Evolutionary conservation across 495 filamentous ascomycete species (phyloP), one percentile per base, ranked within the genome.

Genomic region (Talaromyces nanjingensis): DNA sequence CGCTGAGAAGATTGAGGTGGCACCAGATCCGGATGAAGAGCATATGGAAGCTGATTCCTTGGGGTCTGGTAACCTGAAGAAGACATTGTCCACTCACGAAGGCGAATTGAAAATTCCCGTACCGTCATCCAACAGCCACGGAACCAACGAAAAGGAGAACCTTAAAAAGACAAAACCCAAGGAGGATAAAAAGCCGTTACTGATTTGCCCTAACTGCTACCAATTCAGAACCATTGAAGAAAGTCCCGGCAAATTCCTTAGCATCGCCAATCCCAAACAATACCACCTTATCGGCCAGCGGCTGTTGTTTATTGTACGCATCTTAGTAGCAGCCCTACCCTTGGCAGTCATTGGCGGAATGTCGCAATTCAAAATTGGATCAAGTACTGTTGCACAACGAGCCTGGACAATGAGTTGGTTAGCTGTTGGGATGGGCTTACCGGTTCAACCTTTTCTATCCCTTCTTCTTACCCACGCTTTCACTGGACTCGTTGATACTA

Each of bases 341-440:
- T 64, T 79, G 45, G 67, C 65, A 20, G 60, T 76, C 34, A 68
- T 74, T n/a, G 76, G 72, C 4, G 68, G 53, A 8, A 37, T 78
- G 29, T 71, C 72, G 5, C 65, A 66, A 42, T 77, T 77, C 49
- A 27, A 64, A 9, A 6, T 52, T 0, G 65, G 64, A 18, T 18
- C 64, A 12, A 77, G 73, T 42, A 76, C 73, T 7, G 14, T 33
- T 1, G 54, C 64, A 14, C 76, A 78, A 63, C 65, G 73, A 14
- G 63, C 65, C 8, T 78, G 76, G 66, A 78, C 69, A 63, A 74
- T 78, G 70, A 64, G 63, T 3, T 78, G 76, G 76, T 34, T 78
- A 24, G 67, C 69, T 4, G 54, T 69, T 0, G 72, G 73, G 3
- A 71, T 73, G 47, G 42, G 11, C 7, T 2, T 47, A 6, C 37